phyloP scores from a whole-genome alignment of 1,284 basidiomycete species.

The Agroathelia rolfsii region DNA sequence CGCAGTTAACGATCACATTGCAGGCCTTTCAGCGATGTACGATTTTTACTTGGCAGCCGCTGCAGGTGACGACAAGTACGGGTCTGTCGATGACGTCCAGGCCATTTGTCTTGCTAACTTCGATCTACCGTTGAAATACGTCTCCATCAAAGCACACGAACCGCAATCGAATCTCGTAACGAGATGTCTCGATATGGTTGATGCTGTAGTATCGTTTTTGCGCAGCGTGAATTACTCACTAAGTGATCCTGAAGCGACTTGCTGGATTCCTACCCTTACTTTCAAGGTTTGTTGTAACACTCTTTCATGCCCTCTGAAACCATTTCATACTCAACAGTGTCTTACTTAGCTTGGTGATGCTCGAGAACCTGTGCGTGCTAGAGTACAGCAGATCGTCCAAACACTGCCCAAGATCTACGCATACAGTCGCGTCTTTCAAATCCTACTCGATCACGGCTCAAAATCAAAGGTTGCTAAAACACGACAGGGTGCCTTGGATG shows the following conservation, averaged over 20 bases:
- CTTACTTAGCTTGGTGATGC: slow-evolving; percentile 64
- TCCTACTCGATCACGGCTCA: slow-evolving; percentile 79
- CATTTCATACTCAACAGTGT: slow-evolving; percentile 7
- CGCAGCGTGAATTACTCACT: slow-evolving; percentile 71
- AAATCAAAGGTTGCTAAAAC: slow-evolving; percentile 87
- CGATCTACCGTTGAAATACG: slow-evolving; percentile 91
- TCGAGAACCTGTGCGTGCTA: slow-evolving; percentile 61
- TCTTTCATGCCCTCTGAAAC: slow-evolving; percentile 3
- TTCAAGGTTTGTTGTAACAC: slow-evolving; percentile 58
- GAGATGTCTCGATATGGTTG: slow-evolving; percentile 85
- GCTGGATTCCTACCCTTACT: slow-evolving; percentile 86
- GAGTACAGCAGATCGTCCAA: slow-evolving; percentile 67
- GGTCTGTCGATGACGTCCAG: slow-evolving; percentile 43
- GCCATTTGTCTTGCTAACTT: slow-evolving; percentile 81
- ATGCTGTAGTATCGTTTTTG: slow-evolving; percentile 69
- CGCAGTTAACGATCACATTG: slow-evolving; percentile 87
- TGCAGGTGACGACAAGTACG: slow-evolving; percentile 51
- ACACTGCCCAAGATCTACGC: slow-evolving; percentile 74
- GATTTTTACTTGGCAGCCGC: slow-evolving; percentile 63
- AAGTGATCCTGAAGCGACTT: slow-evolving; percentile 79
- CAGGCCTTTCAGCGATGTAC: slow-evolving; percentile 63
- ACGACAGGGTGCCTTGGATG: slow-evolving; percentile 77
- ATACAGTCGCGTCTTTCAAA: slow-evolving; percentile 82
- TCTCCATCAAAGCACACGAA: slow-evolving; percentile 84
- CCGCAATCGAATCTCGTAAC: slow-evolving; percentile 88